Evolutionary conservation across 225 moss, liverwort and hornwort species (phyloP), one percentile per base, ranked within the genome.

Genomic region (Marchantia polymorpha): DNA sequence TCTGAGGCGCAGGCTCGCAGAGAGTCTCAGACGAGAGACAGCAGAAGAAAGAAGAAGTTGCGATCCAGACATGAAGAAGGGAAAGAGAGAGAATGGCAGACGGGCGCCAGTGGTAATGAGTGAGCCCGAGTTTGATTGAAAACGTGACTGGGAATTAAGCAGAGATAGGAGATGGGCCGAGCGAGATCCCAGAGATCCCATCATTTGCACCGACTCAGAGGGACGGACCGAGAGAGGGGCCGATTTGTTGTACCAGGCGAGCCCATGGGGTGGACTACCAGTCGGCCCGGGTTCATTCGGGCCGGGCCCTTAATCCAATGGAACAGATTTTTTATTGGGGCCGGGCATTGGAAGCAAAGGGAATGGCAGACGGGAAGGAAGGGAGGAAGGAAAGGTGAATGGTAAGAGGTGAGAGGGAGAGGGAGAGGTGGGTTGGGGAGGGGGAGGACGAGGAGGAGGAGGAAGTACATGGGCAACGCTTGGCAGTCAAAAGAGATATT

Each of bases 401-500:
- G 5, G 58, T 58, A 17, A 58, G 58, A 58, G 6, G 9, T 7
- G 58, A 20, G 58, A 15, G 15, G 58, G 16, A 58, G 25, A 63
- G n/a, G 7, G n/a, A n/a, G n/a, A n/a, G n/a, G 60, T 22, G 60
- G 19, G 60, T 22, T 61, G 17, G 60, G 54, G 60, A 29, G 67
- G 10, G 7, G 56, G 56, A 19, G 19, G 56, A 56, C 30, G 10
- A 30, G 56, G 56, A 19, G 67, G 10, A 30, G 56, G 56, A 19
- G 19, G 56, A 56, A 56, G 56, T 56, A 56, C 56, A 56, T 56
- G 13, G 56, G 56, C 13, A 39, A 39, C 39, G 39, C 39, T 39
- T 72, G 71, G 71, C 31, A 50, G 49, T 72, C 31, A 72, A 69
- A 67, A 67, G 67, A 72, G 71, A 72, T 72, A 72, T 72, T 72